Evolutionary conservation across 768 basidiomycete species (phyloP).

Genomic region (Krasilnikovozyma curviuscula): DNA sequence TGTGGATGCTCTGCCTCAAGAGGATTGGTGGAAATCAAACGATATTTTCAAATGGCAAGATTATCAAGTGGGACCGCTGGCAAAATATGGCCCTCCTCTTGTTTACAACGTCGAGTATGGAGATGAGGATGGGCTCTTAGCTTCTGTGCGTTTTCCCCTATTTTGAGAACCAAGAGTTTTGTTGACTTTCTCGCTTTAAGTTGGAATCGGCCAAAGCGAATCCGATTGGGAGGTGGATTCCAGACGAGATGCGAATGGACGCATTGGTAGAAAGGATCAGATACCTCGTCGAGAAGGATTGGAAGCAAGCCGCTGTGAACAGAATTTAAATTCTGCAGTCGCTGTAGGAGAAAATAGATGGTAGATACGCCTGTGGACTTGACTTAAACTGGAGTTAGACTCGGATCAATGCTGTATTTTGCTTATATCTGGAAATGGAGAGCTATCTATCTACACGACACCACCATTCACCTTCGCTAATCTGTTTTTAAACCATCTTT

Average conservation of each 20-base stretch:
- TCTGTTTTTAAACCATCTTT: too few relatives aligned
- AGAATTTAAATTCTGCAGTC: too few relatives aligned
- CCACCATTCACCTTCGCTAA: too few relatives aligned
- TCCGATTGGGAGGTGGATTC: neutral
- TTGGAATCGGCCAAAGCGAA: neutral
- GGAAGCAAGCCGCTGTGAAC: too few relatives aligned
- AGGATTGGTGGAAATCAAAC: slow-evolving; percentile 1
- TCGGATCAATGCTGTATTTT: too few relatives aligned
- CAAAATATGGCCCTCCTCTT: neutral
- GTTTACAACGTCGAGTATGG: neutral
- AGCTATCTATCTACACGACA: too few relatives aligned
- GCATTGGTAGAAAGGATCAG: neutral
- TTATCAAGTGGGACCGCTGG: neutral
- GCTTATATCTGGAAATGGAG: too few relatives aligned
- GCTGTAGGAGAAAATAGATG: too few relatives aligned
- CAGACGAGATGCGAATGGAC: neutral
- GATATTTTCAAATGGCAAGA: slow-evolving; percentile 1
- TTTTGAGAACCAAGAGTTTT: neutral
- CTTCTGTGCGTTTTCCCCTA: neutral
- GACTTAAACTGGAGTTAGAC: too few relatives aligned
- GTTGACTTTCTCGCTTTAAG: neutral
- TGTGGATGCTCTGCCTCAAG: neutral
- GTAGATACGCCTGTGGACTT: too few relatives aligned
- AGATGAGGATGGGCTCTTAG: too few relatives aligned
- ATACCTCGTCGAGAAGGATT: neutral